A percentile compares a stretch with the other conserved stretches of the same genome.
These are phyloP conservation scores for Mortierella sp. DNA, from an alignment of 371 early-diverging fungal genomes.

Conservation along the genomic window DNA sequence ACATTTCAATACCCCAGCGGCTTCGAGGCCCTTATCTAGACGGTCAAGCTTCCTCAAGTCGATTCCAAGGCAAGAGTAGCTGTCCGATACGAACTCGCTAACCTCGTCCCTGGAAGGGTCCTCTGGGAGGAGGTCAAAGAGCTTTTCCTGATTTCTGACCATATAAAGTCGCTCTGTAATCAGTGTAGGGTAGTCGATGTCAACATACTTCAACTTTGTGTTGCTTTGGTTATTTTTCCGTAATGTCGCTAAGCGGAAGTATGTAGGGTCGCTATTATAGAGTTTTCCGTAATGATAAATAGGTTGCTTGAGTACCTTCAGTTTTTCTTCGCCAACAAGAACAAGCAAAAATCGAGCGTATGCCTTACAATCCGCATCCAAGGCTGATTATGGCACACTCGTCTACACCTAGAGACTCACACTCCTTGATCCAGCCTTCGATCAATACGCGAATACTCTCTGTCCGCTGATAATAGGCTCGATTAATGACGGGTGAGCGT, in stretches of 20 bases:
- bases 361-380: constrained; percentile 55
- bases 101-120: constrained; percentile 41
- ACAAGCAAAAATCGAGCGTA: no score
- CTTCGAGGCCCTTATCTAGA: constrained; percentile 22
- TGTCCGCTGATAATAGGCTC: constrained; percentile 46
- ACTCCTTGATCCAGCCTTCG: constrained; percentile 51
- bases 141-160: constrained; percentile 35
- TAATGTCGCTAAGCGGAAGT: constrained; percentile 34
- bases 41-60: constrained; percentile 37
- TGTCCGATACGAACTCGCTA: constrained; percentile 35
- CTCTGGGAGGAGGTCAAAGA: constrained; percentile 37
- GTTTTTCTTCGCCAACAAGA: background rate
- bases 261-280: constrained; percentile 41
- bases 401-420: constrained; percentile 29
- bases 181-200: constrained; percentile 52
- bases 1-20: constrained; percentile 22
- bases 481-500: constrained; percentile 56
- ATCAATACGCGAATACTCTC: constrained; percentile 43
- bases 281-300: background rate
- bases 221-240: constrained; percentile 16
- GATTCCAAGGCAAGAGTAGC: constrained; percentile 50
- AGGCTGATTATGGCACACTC: constrained; percentile 42
- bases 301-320: background rate
- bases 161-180: constrained; percentile 47
- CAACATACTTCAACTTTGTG: constrained; percentile 42